These are phyloP conservation scores for Salvia splendens DNA, from an alignment of 257 asterid genomes.

Conservation along the genomic window DNA sequence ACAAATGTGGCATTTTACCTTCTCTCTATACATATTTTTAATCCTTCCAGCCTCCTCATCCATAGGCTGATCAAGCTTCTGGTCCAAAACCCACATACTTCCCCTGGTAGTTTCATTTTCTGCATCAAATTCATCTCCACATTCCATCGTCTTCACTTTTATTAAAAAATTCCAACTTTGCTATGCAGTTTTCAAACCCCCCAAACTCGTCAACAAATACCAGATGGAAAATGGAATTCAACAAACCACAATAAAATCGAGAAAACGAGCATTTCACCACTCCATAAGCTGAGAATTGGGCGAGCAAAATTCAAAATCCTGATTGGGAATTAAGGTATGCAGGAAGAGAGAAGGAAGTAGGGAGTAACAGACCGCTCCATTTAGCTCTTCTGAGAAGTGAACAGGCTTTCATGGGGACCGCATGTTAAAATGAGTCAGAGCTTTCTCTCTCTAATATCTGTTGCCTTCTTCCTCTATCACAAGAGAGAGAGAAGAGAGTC, in stretches of 20 bases:
- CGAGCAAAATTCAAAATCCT: not conserved
- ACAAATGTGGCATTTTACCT: slow-evolving; percentile 42
- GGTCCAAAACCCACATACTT: slow-evolving; percentile 28
- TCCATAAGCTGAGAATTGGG: not conserved
- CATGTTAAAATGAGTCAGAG: slow-evolving; percentile 9
- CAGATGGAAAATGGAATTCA: slow-evolving; percentile 28
- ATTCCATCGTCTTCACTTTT: slow-evolving; percentile 29
- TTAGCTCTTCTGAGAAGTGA: not conserved
- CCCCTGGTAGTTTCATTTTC: slow-evolving; percentile 38
- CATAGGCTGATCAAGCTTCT: slow-evolving; percentile 85
- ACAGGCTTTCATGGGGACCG: slow-evolving; percentile 5
- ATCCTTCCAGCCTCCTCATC: slow-evolving; percentile 86
- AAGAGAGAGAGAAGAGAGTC: not conserved
- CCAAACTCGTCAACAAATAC: slow-evolving; percentile 14
- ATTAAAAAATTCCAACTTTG: not conserved
- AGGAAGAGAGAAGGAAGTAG: not conserved
- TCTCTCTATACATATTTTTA: slow-evolving; percentile 68
- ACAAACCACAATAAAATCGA: slow-evolving; percentile 24
- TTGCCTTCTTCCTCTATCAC: slow-evolving; percentile 21
- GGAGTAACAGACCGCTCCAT: not conserved
- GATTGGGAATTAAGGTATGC: not conserved
- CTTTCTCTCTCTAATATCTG: slow-evolving; percentile 23
- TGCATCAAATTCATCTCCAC: slow-evolving; percentile 51
- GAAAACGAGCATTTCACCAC: slow-evolving; percentile 10
- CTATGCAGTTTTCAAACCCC: slow-evolving; percentile 4